A percentile compares a stretch with the other conserved stretches of the same genome.
Conservation (phyloP, 257 asterid species). For the Jaltomata sinuosa region DNA sequence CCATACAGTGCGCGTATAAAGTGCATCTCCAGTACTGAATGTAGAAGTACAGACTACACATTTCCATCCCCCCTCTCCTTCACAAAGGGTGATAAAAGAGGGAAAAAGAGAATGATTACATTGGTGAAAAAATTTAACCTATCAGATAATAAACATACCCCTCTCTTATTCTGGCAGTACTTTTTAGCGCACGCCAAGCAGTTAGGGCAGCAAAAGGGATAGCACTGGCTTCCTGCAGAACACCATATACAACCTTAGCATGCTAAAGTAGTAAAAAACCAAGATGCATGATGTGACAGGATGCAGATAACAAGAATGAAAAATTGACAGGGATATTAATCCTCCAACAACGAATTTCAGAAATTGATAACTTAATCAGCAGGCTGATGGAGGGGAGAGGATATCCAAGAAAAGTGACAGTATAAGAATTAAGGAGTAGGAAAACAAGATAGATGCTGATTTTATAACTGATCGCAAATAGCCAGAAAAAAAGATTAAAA, state of each 20-base stretch:
- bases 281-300: background rate
- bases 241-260: background rate
- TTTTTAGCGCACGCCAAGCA: slow-evolving; percentile 96
- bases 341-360: background rate
- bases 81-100: background rate
- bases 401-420: background rate
- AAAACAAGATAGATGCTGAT: background rate
- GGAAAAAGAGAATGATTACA: background rate
- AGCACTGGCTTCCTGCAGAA: slow-evolving; percentile 89
- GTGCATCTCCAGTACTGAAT: background rate
- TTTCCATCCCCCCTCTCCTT: background rate
- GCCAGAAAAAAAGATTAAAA: background rate
- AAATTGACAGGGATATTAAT: background rate
- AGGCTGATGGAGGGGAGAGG: background rate
- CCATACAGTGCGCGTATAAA: background rate
- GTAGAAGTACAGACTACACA: background rate
- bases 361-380: background rate
- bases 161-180: slow-evolving; percentile 63
- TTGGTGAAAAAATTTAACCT: background rate
- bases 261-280: background rate
- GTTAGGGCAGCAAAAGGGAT: slow-evolving; percentile 97
- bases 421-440: background rate
- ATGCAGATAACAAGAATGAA: background rate
- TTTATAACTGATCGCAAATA: background rate
- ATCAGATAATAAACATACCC: slow-evolving; percentile 43